Conservation (phyloP, 2,329 filamentous ascomycete species). For the Paecilomyces sp. region DNA sequence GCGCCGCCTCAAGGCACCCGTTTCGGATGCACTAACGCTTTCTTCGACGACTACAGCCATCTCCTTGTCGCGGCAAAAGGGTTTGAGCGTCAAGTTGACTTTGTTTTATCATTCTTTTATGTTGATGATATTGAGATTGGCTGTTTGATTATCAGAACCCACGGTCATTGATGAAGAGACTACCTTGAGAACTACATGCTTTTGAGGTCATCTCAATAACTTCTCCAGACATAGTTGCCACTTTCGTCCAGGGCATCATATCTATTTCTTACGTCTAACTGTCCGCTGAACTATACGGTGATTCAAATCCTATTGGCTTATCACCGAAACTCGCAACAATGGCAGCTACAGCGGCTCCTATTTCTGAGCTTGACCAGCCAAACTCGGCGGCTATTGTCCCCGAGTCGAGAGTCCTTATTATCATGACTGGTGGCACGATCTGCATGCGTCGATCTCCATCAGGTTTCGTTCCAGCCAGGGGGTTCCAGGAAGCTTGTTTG, state of each 20-base stretch:
- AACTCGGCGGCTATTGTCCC: slow-evolving; percentile 30
- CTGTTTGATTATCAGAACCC: neutral
- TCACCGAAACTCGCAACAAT: neutral
- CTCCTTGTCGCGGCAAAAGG: neutral
- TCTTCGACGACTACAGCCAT: neutral
- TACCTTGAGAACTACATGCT: neutral
- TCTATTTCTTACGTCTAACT: neutral
- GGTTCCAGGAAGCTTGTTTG: slow-evolving; percentile 77
- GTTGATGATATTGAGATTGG: neutral
- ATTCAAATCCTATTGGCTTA: neutral
- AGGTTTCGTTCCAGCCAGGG: slow-evolving; percentile 71
- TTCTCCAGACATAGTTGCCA: neutral
- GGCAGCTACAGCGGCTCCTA: neutral
- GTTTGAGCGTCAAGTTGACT: neutral
- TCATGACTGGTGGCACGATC: slow-evolving; percentile 77
- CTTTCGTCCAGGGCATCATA: neutral
- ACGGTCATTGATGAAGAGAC: neutral
- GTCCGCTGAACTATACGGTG: neutral
- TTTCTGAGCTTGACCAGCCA: neutral
- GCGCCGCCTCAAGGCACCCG: neutral
- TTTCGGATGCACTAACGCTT: neutral
- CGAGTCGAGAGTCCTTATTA: slow-evolving; percentile 77
- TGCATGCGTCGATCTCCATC: slow-evolving; percentile 80
- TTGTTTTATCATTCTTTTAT: neutral
- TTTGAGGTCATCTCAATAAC: neutral